Base-by-base conservation (phyloP, 2,329 filamentous ascomycete genomes). In the Shiraia bambusicola region DNA sequence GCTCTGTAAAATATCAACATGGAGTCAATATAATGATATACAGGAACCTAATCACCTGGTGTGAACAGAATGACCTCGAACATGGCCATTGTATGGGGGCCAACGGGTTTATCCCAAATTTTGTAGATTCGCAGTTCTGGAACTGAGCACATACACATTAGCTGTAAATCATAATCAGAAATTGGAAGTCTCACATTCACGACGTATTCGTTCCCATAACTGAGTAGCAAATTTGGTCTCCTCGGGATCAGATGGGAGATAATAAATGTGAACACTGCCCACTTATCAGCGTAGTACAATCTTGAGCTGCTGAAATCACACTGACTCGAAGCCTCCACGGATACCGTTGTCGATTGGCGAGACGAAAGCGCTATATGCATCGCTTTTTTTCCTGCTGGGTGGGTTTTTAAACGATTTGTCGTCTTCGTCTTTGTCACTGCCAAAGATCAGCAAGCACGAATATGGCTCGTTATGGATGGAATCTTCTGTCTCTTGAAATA, bases 51-150 rank as follows among this genome's bases (percentile, higher is more conserved):
- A 39, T 11, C 26, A 65, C 66, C 65, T 0, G 90, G 91, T 0
- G 84, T 89, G 66, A 92, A 88, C 14, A 95, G 32, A 55, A 94
- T 94, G 32, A 95, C 88, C 69, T 96, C 91, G 58, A 95, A 95
- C 89, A 95, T 95, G 37, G 83, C 86, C 1, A 89, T 69, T 0
- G 86, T 84, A 65, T 95, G 90, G 0, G 90, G 90, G 0, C 90
- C 91, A 19, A 95, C 69, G 0, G 90, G 88, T 11, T 72, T 69
- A 52, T 93, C 85, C 79, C 82, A 94, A 52, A 95, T 74, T 11
- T 69, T 75, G 65, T 95, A 95, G 56, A 94, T 85, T 39, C 89
- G 80, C 13, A 95, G 75, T 64, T 95, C 90, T 7, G 90, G 89
- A 60, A 95, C 87, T 90, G 46, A 28, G 2, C 6, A 32, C n/a